phyloP scores from a whole-genome alignment of 768 basidiomycete genomes.

The Gymnopilus dilepis region DNA sequence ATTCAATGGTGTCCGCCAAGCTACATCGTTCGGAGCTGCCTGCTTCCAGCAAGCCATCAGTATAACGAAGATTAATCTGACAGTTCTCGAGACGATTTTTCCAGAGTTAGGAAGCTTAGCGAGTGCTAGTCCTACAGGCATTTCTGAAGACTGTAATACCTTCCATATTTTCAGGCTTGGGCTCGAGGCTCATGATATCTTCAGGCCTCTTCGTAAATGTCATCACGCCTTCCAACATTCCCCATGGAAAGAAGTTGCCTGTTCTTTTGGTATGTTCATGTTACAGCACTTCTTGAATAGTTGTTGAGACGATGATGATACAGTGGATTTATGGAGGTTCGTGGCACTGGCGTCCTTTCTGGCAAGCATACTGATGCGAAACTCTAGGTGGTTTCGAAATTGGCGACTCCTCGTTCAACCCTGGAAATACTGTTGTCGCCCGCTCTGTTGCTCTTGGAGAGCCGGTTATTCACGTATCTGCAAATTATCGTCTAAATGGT shows the following conservation, averaged over 20 bases:
- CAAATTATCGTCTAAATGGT: constrained; percentile 46
- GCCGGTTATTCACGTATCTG: constrained; percentile 42
- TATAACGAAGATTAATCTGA: not conserved
- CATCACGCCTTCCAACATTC: constrained; percentile 33
- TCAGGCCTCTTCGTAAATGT: constrained; percentile 48
- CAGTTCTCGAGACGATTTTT: too few relatives aligned
- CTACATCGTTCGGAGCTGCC: constrained; percentile 39
- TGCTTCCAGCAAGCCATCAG: constrained; percentile 39
- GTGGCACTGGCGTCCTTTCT: not conserved
- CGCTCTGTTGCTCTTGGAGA: constrained; percentile 34
- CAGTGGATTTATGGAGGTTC: constrained; percentile 41
- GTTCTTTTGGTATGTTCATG: constrained; percentile 39
- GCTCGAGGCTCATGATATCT: constrained; percentile 12
- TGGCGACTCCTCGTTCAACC: constrained; percentile 31
- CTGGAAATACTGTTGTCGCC: constrained; percentile 34
- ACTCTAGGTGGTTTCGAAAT: constrained; percentile 38
- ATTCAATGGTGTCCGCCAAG: constrained; percentile 37
- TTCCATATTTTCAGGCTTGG: not conserved
- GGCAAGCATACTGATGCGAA: not conserved
- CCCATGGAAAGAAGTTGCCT: constrained; percentile 36
- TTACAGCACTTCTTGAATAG: not conserved
- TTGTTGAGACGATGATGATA: not conserved
- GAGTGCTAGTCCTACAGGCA: not conserved
- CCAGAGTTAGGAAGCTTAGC: too few relatives aligned
- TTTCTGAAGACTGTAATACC: constrained; percentile 31